Percentiles rank a stretch among this genome's conserved stretches.
phyloP scores from a whole-genome alignment of 306 rosid genomes.

The Pachyrhizus erosus region DNA sequence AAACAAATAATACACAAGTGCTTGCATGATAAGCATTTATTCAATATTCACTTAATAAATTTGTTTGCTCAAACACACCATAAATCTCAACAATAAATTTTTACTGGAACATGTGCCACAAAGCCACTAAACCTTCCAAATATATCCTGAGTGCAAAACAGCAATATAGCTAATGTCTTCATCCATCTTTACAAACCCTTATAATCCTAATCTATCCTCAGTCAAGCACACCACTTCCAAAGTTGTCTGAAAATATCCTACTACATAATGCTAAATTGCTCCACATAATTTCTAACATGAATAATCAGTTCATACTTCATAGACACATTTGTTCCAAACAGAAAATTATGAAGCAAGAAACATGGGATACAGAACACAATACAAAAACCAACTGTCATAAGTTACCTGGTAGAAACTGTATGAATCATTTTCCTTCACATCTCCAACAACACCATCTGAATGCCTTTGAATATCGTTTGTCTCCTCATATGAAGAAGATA shows the following conservation, averaged over 20 bases:
- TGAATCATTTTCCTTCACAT: constrained; percentile 63
- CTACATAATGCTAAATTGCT: constrained; percentile 2
- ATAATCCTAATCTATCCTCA: constrained; percentile 19
- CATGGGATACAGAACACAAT: constrained; percentile 19
- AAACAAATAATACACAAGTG: not conserved
- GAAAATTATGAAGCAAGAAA: constrained; percentile 22
- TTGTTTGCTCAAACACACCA: not conserved
- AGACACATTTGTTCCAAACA: constrained; percentile 1
- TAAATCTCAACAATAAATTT: not conserved
- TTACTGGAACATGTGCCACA: not conserved
- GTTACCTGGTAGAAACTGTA: constrained; percentile 91
- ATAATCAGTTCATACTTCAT: not conserved
- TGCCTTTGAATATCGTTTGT: constrained; percentile 48
- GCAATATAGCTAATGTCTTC: not conserved
- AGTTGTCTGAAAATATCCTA: not conserved
- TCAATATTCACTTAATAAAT: not conserved
- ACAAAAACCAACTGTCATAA: constrained; percentile 12
- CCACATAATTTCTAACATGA: constrained; percentile 8
- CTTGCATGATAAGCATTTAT: not conserved
- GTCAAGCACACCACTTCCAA: constrained; percentile 6
- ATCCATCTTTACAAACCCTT: constrained; percentile 21
- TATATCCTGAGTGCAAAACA: not conserved
- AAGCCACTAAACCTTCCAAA: not conserved
- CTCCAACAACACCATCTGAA: constrained; percentile 50
- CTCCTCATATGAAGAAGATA: constrained; percentile 66